Evolutionary conservation across 306 rosid genomes (phyloP), one percentile per base, ranked within the genome.

Genomic region (Adenanthera pavonina): DNA sequence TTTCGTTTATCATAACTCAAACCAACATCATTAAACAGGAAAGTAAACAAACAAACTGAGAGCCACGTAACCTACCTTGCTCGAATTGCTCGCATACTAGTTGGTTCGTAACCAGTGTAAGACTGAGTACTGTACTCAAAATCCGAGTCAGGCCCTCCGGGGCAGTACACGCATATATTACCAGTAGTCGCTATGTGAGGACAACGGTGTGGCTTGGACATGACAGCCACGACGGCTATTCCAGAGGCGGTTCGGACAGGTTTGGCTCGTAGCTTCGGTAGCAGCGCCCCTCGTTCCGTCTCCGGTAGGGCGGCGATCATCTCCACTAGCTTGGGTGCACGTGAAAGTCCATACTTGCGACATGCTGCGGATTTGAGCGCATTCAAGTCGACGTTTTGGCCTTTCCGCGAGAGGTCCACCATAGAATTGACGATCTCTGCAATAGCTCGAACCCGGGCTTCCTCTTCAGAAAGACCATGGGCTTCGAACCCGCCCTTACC

Each of bases 111-210:
- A n/a, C 97, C 98, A 48, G 99, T 95, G 43, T 95, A 95, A 66
- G 98, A 95, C 82, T 95, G 99, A 81, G 99, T 93, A 49, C 99
- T 95, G 49, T 92, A 93, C 91, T 95, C 98, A 41, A 95, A 95
- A 72, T 95, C 98, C 5, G 99, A 95, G 80, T 95, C 99, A 5
- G 99, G 99, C 17, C 98, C 96, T 0, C 97, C 98, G 8, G 99
- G 99, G 78, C 99, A 95, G 80, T 95, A 95, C 1, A 95, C 99
- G 83, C 99, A 95, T 1, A 95, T 95, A 57, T 95, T 95, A 6
- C 99, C 98, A 0, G 99, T 92, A 54, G 98, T 95, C 34, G 99
- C 97, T 75, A 95, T 93, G 83, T 95, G 99, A 38, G 98, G 99
- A 41, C 99, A 95, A 3, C 99, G 89, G 35, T 93, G 99, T 3